Base-by-base conservation (phyloP, 164 flowering plant genomes). In the Dillenia suffruticosa region DNA sequence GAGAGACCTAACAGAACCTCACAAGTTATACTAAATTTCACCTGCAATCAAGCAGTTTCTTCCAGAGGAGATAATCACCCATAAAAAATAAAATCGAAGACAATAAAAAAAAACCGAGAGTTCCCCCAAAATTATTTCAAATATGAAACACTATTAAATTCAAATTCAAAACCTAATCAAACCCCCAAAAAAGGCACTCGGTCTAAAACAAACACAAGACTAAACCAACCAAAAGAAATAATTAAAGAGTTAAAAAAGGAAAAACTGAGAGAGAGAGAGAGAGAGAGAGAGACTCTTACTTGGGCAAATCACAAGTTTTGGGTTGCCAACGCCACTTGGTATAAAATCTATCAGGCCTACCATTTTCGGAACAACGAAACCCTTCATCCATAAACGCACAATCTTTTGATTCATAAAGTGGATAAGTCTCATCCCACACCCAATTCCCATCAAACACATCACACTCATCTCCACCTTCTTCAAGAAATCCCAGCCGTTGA, bases 241-340 rank as follows among this genome's bases (percentile, higher is more conserved):
- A 52, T 48, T 10, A 12, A 63, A 26, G 47, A 13, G 19, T 63
- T 2, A 57, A 54, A 44, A 2, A 0, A 2, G 19, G 48, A 47
- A 43, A 58, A 26, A 53, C 2, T 22, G 61, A 12, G 9, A 56
- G 9, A 1, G 9, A 53, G 40, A 44, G 22, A 43, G 61, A 12
- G 9, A 56, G 9, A 1, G 9, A 53, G 40, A 44, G 22, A 44
- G 32, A 46, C 9, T 24, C 44, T 46, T 62, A 86, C 98, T 96
- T 92, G 74, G 98, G 96, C 77, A 92, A 78, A 66, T 82, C 66
- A 72, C 96, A 92, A 71, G 65, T 59, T 57, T 82, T 84, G 53
- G 98, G 98, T 64, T 92, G 92, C 98, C 98, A 92, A 8, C 96
- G 75, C 98, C 98, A 92, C 65, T 90, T 84, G 52, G 87, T 83